Conservation (phyloP, 2,329 filamentous ascomycete species). For the Curvularia sp. region DNA sequence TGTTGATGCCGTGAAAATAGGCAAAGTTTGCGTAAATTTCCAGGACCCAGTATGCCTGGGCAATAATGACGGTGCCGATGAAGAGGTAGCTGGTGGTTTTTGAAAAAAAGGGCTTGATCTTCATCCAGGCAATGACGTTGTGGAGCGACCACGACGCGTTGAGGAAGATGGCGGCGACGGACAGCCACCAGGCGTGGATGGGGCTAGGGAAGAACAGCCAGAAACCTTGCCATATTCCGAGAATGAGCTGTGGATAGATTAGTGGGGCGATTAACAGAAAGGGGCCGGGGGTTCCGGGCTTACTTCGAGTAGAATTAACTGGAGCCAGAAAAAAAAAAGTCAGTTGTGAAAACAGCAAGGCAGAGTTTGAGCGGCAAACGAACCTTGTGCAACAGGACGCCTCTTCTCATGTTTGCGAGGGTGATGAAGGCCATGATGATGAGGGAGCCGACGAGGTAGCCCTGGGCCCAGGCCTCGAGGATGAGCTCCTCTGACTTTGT, state of each 20-base stretch:
- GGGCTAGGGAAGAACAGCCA: slow-evolving; percentile 65
- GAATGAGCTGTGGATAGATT: slow-evolving; percentile 55
- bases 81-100: slow-evolving; percentile 61
- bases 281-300: not conserved
- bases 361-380: slow-evolving; percentile 11
- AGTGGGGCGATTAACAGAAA: slow-evolving; percentile 1
- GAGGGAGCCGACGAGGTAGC: slow-evolving; percentile 52
- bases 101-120: slow-evolving; percentile 66
- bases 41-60: slow-evolving; percentile 68
- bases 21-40: slow-evolving; percentile 71
- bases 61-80: slow-evolving; percentile 64
- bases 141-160: slow-evolving; percentile 70
- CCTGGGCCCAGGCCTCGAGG: slow-evolving; percentile 52
- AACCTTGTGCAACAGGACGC: slow-evolving; percentile 57
- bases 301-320: slow-evolving; percentile 56
- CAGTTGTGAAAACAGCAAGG: slow-evolving; percentile 15
- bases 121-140: slow-evolving; percentile 72
- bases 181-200: slow-evolving; percentile 69
- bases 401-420: slow-evolving; percentile 57
- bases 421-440: slow-evolving; percentile 59
- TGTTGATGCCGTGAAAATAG: slow-evolving; percentile 65
- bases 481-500: slow-evolving; percentile 44
- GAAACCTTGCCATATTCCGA: slow-evolving; percentile 64
- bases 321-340: slow-evolving; percentile 10
- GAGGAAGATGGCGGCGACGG: slow-evolving; percentile 65